A percentile compares a stretch with the other conserved stretches of the same genome.
Conservation (phyloP, 805 yeast species). For the Kuraishia molischiana region DNA sequence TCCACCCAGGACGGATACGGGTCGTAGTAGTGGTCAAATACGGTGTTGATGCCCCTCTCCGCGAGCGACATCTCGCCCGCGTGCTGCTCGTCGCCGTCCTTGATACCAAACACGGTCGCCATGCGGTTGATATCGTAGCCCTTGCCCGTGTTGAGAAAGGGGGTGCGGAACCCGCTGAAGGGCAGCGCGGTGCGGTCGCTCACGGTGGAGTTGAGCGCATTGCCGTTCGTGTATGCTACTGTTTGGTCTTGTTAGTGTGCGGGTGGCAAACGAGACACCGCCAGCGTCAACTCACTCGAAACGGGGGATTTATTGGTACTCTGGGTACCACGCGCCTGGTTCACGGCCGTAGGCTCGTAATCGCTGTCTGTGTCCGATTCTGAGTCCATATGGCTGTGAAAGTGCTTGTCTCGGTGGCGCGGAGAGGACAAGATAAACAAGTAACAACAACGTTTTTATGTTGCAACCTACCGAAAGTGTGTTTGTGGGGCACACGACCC, state of each 20-base stretch:
- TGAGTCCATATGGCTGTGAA: too few species aligned
- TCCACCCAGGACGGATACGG: slow-evolving; percentile 46
- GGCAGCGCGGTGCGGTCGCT: slow-evolving; percentile 1
- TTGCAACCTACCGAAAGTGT: too few species aligned
- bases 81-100: slow-evolving; percentile 20
- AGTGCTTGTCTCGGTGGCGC: too few species aligned
- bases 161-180: slow-evolving; percentile 35
- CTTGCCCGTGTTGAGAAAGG: slow-evolving; percentile 28
- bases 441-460: too few species aligned
- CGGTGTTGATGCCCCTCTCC: slow-evolving; percentile 30
- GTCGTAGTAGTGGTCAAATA: slow-evolving; percentile 33
- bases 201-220: neutral
- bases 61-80: slow-evolving; percentile 16
- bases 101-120: slow-evolving; percentile 21
- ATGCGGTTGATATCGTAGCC: slow-evolving; percentile 30
- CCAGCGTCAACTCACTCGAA: too few species aligned
- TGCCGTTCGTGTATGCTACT: neutral
- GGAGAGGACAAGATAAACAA: too few species aligned
- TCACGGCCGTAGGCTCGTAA: neutral
- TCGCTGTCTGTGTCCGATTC: neutral
- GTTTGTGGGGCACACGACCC: too few species aligned
- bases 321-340: neutral
- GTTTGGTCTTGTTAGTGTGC: too few species aligned
- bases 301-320: too few species aligned
- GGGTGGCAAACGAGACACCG: too few species aligned